Evolutionary conservation across 73 alveolate species (phyloP).

Genomic region (Paramecium caudatum): DNA sequence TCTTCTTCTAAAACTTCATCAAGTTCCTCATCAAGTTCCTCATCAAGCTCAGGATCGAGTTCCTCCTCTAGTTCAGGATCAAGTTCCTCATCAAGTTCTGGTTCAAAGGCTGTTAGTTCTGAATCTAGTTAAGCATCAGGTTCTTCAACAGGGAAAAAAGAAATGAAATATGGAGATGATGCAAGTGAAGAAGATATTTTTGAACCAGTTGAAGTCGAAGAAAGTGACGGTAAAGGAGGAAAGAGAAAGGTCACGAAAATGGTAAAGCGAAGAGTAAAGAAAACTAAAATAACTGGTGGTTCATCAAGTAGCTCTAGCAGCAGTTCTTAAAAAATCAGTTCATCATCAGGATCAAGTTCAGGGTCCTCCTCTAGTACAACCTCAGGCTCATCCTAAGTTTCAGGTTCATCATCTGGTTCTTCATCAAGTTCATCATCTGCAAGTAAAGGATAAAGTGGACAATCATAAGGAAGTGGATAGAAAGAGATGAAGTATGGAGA

Average conservation of each 20-base stretch:
- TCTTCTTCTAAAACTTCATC: no score
- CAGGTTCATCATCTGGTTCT: neutral
- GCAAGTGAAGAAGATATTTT: constrained; percentile 6
- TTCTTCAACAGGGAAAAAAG: neutral
- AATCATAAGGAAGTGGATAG: no score
- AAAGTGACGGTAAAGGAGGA: neutral
- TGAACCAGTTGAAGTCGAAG: neutral
- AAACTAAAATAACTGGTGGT: neutral
- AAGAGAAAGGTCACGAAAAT: neutral
- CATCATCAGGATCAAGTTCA: neutral
- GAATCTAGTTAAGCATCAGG: neutral
- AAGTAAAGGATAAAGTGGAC: no score
- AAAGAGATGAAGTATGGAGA: constrained; percentile 31
- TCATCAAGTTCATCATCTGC: constrained; percentile 43
- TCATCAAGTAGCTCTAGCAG: neutral
- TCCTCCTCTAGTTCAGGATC: no score
- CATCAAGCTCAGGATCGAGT: no score
- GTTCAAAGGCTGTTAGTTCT: neutral
- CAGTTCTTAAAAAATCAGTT: no score
- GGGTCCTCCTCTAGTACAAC: no score
- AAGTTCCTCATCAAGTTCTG: no score
- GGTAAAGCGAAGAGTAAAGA: constrained; percentile 2
- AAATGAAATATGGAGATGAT: neutral
- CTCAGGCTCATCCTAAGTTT: neutral
- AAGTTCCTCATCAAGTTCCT: no score